These are phyloP conservation scores for Panicum virgatum DNA, from an alignment of 202 grass and related monocot genomes.

Conservation along the genomic window DNA sequence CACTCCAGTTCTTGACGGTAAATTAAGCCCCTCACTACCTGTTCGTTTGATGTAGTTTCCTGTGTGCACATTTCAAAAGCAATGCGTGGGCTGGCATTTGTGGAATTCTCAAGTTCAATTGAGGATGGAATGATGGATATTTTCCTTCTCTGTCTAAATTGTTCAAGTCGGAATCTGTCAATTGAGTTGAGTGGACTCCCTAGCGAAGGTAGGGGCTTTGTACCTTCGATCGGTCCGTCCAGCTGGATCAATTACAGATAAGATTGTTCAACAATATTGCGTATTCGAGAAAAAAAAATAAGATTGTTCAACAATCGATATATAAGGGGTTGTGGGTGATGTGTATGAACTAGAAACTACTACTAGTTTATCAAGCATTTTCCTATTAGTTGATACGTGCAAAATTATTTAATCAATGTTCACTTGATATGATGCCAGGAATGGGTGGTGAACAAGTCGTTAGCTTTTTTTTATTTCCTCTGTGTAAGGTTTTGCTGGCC, in stretches of 20 bases:
- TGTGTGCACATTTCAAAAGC: neutral
- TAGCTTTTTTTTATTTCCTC: too few relatives aligned
- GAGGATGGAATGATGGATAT: neutral
- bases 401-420: too few relatives aligned
- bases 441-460: too few relatives aligned
- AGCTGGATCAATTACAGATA: neutral
- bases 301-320: neutral
- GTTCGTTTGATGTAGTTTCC: neutral
- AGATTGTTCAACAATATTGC: neutral
- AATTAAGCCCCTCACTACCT: neutral
- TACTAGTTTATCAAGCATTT: neutral
- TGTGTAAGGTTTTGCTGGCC: too few relatives aligned
- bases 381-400: too few relatives aligned
- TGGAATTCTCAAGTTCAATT: neutral
- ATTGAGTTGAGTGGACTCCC: neutral
- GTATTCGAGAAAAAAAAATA: too few relatives aligned
- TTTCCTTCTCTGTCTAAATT: neutral
- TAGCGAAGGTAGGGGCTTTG: neutral
- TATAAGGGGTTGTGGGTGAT: too few relatives aligned
- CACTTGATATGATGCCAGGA: too few relatives aligned
- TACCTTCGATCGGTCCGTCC: too few relatives aligned
- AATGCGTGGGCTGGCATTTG: neutral
- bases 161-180: neutral
- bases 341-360: neutral
- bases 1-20: slow-evolving; percentile 48